Base-by-base conservation (phyloP, 2,329 filamentous ascomycete species). In the Neocatenulostroma microsporum region DNA sequence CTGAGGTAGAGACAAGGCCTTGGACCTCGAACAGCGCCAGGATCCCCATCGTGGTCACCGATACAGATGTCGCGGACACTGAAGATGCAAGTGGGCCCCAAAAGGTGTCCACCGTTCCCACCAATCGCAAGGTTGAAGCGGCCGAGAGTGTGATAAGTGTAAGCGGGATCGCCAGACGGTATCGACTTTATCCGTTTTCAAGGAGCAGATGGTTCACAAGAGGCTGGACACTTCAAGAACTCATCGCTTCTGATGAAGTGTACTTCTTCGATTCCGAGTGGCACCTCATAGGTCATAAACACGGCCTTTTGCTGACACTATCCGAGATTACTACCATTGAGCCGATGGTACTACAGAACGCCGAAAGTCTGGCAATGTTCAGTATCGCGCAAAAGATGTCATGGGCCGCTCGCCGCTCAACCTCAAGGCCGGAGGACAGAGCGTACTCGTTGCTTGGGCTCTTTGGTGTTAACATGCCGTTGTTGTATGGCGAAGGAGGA, bases 391-490 rank as follows among this genome's bases (percentile, higher is more conserved):
- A 40, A 21, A 35, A 34, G 20, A 40, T 49, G 39, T 46, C 39
- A 7, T 49, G 46, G 46, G 45, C 45, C 12, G 13, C 37, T 17
- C 5, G 14, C 2, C 30, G 45, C 7, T 15, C 21, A 19, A 40
- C 38, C 2, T 46, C 45, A 11, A 25, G 56, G 3, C 2, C 30
- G 0, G 67, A 70, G 28, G 68, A 70, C 25, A 52, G 54, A 12
- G 64, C 64, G 1, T 71, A 70, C 30, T 67, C 55, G 4, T 47
- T 71, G 0, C 37, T 70, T 3, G 67, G 67, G 0, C 52, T 70
- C 0, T 69, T 70, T 18, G 51, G 52, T 1, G 52, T 70, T 20
- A 58, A 63, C 21, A 66, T 70, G 60, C 58, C 65, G 0, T 40
- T 69, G 3, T 32, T 69, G 0, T 70, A 70, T 33, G 66, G 66